Conservation (phyloP, 2,329 filamentous ascomycete species). For the Fusarium lateritium region DNA sequence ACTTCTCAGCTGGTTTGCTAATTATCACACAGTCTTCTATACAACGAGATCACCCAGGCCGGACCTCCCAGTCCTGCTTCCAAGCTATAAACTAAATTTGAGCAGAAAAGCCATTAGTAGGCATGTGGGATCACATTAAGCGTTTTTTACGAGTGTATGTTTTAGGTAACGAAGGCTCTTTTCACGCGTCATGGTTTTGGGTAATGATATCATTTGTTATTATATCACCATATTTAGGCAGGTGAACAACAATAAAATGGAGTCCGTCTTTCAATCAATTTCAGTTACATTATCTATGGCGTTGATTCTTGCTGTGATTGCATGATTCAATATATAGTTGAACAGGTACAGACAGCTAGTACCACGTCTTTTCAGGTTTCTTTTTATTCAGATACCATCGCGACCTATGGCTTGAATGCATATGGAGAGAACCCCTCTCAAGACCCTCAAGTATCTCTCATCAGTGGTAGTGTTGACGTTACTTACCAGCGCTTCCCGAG, state of each 20-base stretch:
- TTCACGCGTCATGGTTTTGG: conserved; percentile 16
- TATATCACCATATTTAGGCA: conserved; percentile 19
- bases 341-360: no score
- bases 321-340: no score
- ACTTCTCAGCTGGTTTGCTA: conserved; percentile 5
- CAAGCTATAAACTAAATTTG: conserved; percentile 67
- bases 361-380: no score
- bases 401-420: no score
- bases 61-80: conserved; percentile 73
- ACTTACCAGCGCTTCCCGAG: no score
- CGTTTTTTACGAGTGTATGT: conserved; percentile 40
- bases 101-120: conserved; percentile 19
- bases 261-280: not conserved
- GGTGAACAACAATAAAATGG: conserved; percentile 21
- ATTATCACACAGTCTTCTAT: conserved; percentile 74
- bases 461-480: no score
- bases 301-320: no score
- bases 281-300: no score
- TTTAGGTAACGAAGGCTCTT: conserved; percentile 18
- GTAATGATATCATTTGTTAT: conserved; percentile 39
- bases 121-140: conserved; percentile 23
- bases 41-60: conserved; percentile 87
- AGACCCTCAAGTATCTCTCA: no score
- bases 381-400: no score
- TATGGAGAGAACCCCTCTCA: no score